Evolutionary conservation across 345 rosid genomes (phyloP), one percentile per base, ranked within the genome.

Genomic region (Gossypium rotundifolium): DNA sequence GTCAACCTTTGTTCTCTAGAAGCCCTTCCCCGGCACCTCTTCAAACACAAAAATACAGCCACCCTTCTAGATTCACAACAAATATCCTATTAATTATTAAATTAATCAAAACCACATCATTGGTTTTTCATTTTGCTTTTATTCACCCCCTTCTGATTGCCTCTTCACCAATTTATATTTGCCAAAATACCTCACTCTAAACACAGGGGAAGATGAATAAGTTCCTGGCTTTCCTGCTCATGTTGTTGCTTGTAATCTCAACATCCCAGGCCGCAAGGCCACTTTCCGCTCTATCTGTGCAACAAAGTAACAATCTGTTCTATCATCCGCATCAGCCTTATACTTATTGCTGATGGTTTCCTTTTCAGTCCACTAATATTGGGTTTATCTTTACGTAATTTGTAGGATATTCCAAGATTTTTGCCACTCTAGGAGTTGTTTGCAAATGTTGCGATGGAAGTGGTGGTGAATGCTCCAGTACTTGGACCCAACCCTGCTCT

Each of bases 361-460:
- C 0, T 13, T 54, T 42, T 13, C 33, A 57, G 64, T 40, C 1
- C 8, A 42, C 54, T 72, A 46, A 69, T 70, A n/a, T n/a, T n/a
- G 55, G 20, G 53, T 16, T 53, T 18, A 22, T 13, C 14, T 60
- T 29, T 42, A 22, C 12, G 1, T 60, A 9, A 70, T 13, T 54
- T 40, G 51, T 33, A 85, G 93, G 75, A 12, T 76, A 74, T 58
- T 64, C 87, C 0, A 83, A 83, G 79, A 23, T 84, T 5, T 77
- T 85, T 40, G 80, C 78, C 11, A 85, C 84, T 3, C 84, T 90
- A 2, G 94, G 94, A 63, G 78, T 89, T 53, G 81, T 80, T 9
- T 89, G 94, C 78, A 85, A 89, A 82, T 89, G 94, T 29, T 89
- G 94, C 61, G 85, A 89, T 59, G 77, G 74, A 14, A 40, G 6